Percentiles rank a stretch among this genome's conserved stretches.
Conservation (phyloP, 2,329 filamentous ascomycete genomes). For the Cucurbitaria berberidis region DNA sequence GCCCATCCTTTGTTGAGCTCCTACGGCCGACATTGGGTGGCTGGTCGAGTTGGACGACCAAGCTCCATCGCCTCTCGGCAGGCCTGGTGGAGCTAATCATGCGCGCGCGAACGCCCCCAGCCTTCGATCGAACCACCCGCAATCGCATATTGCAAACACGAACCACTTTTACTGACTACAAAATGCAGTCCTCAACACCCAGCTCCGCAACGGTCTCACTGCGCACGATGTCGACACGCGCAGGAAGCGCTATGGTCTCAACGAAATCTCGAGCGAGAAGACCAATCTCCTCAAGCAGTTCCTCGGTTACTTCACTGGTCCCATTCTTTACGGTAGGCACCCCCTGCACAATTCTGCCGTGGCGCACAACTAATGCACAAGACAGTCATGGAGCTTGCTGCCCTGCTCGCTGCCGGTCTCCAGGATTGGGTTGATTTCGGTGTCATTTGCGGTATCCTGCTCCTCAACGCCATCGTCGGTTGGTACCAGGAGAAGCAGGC, state of each 20-base stretch:
- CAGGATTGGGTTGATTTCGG: conserved; percentile 76
- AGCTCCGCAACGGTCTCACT: conserved; percentile 69
- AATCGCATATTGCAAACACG: too few relatives aligned
- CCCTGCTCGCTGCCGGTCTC: conserved; percentile 74
- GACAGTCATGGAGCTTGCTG: conserved; percentile 80
- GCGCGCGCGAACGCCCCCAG: conserved; percentile 12
- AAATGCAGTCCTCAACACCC: conserved; percentile 62
- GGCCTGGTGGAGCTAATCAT: conserved; percentile 26
- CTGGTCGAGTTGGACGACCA: conserved; percentile 14
- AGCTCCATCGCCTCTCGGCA: conserved; percentile 17
- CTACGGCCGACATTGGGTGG: conserved; percentile 13
- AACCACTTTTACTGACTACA: conserved; percentile 48
- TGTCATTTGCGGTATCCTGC: conserved; percentile 77
- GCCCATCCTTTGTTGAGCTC: conserved; percentile 14
- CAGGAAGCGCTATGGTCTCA: conserved; percentile 71
- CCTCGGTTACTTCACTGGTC: conserved; percentile 75
- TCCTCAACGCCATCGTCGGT: conserved; percentile 77
- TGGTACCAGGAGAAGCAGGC: conserved; percentile 85
- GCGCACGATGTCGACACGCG: conserved; percentile 66
- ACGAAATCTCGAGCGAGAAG: conserved; percentile 76
- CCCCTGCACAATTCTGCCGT: conserved; percentile 15
- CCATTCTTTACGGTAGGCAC: conserved; percentile 75
- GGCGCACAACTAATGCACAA: conserved; percentile 15
- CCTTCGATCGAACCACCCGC: conserved; percentile 26
- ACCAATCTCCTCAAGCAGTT: conserved; percentile 78